Conservation (phyloP, 78 protist species). For the Dictyostelium purpureum region DNA sequence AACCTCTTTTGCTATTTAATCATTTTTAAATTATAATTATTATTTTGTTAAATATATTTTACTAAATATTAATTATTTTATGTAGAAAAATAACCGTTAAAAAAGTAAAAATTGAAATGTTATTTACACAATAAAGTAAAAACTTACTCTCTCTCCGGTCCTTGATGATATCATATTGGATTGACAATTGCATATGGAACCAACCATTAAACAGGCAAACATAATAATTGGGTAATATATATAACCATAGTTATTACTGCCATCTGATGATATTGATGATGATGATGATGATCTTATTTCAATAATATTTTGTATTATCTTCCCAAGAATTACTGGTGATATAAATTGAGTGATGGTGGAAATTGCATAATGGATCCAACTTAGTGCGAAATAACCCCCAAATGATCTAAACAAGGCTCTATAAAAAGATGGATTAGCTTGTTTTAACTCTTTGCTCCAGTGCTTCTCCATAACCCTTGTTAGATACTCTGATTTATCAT, state of each 20-base stretch:
- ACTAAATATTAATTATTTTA: no score
- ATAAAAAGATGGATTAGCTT: background rate
- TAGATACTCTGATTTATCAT: no score
- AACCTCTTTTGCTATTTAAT: no score
- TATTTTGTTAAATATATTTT: no score
- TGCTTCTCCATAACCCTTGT: no score
- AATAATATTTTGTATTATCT: background rate
- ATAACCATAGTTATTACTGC: background rate
- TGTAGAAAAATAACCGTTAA: no score
- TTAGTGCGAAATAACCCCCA: background rate
- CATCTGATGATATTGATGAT: background rate
- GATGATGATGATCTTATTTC: background rate
- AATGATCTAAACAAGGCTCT: constrained; percentile 6
- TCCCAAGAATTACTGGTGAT: background rate
- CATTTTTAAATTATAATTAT: no score
- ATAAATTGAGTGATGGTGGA: constrained; percentile 6
- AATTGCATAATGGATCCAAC: background rate
- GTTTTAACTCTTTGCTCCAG: no score
- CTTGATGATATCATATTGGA: constrained; percentile 7
- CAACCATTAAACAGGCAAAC: background rate
- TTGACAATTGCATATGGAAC: constrained; percentile 27
- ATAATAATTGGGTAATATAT: constrained; percentile 14
- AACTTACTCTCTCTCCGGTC: constrained; percentile 24
- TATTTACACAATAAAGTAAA: no score
- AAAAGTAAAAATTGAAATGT: no score